Base-by-base conservation (phyloP, 306 rosid genomes). In the Casuarina glauca region DNA sequence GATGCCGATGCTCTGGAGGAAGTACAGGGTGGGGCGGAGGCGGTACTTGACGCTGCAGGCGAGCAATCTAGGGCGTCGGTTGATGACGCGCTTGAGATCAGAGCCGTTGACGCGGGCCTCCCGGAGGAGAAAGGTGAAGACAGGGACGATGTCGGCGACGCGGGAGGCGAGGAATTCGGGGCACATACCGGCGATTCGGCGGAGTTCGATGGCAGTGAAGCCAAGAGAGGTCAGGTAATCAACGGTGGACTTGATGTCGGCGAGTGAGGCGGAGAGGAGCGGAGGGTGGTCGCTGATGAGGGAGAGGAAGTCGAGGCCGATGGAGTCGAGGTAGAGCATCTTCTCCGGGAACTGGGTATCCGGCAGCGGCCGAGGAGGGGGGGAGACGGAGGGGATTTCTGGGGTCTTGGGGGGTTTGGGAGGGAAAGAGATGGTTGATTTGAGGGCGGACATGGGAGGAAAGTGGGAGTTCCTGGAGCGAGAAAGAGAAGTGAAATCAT, bases 21-120 rank as follows among this genome's bases (percentile, higher is more conserved):
- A 95, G 84, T 91, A 91, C 0, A 95, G 76, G n/a, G 97, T 92
- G 44, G 98, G 97, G 32, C 97, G 97, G 49, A 95, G 97, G 50
- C 82, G 93, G 58, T 81, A 57, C 58, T 76, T 81, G 43, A 95
- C 93, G 78, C 90, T 84, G 84, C 90, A 88, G 52, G 81, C 88
- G 20, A 95, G 90, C 82, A 95, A 80, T 73, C 97, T 88, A 9
- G 97, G 98, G 13, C 97, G 97, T 12, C 97, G 95, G 73, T 89
- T 84, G 76, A 95, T 83, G 50, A 83, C 91, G 15, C 81, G 82
- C 75, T 82, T 87, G 78, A 95, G 80, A 46, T 91, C 82, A 17
- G 84, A 82, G 39, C 88, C 79, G 42, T 78, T 81, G 76, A 95
- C 91, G 6, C 43, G 79, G 74, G 88, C 97, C 75, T 95, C 97